Percentiles rank a stretch among this genome's conserved stretches.
Evolutionary conservation across 768 basidiomycete species (phyloP).

Genomic region (Hygrocybe coccinea): DNA sequence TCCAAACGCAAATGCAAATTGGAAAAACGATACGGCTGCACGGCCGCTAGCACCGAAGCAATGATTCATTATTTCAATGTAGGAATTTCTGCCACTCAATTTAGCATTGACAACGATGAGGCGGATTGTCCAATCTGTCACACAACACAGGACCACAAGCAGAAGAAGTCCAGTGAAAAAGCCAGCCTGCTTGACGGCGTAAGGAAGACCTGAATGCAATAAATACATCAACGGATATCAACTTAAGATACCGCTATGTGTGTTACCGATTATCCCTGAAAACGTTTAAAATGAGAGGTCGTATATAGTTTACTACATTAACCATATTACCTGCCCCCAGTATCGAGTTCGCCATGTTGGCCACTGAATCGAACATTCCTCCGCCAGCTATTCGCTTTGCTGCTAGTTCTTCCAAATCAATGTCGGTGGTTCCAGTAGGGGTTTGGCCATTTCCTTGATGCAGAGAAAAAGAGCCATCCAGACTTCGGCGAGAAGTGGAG

Average conservation of each 20-base stretch:
- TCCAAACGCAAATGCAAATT: slow-evolving; percentile 96
- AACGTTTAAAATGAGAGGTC: slow-evolving; percentile 2
- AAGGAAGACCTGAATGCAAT: slow-evolving; percentile 68
- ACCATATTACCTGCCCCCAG: slow-evolving; percentile 73
- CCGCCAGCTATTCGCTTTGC: slow-evolving; percentile 65
- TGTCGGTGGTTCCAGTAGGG: slow-evolving; percentile 30
- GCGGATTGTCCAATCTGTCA: slow-evolving; percentile 98
- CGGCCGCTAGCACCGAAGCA: slow-evolving; percentile 91
- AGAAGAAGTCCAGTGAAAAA: slow-evolving; percentile 85
- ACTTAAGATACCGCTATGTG: neutral
- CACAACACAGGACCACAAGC: slow-evolving; percentile 67
- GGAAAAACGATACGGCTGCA: slow-evolving; percentile 92
- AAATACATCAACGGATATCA: slow-evolving; percentile 6
- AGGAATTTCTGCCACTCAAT: slow-evolving; percentile 85
- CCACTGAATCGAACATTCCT: slow-evolving; percentile 71
- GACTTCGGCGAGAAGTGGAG: slow-evolving; percentile 50
- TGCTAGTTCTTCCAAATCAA: slow-evolving; percentile 71
- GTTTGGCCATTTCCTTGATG: slow-evolving; percentile 32
- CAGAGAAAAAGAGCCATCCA: slow-evolving; percentile 53
- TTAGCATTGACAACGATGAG: slow-evolving; percentile 96
- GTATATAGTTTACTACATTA: neutral
- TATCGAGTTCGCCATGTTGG: slow-evolving; percentile 96
- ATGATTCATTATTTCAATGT: slow-evolving; percentile 90
- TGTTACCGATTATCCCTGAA: slow-evolving; percentile 67
- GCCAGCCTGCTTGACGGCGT: slow-evolving; percentile 91